These are phyloP conservation scores for Thinopyrum elongatum DNA, from an alignment of 176 grass and related monocot species.

Conservation along the genomic window DNA sequence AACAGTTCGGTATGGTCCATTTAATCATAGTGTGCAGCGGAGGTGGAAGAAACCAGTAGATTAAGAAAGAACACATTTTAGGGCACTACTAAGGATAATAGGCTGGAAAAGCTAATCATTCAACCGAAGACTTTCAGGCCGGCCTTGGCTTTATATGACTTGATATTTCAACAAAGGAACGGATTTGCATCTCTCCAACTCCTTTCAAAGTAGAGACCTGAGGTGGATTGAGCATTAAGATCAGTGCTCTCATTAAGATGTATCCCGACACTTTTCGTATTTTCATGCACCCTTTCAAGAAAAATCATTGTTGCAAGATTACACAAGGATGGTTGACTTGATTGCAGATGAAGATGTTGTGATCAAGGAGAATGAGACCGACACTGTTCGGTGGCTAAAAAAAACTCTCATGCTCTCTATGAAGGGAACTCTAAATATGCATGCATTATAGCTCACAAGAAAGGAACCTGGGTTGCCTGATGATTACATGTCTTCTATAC, in stretches of 20 bases:
- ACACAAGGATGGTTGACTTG: conserved; percentile 39
- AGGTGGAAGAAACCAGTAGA: conserved; percentile 58
- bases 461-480: conserved; percentile 44
- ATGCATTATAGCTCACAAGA: conserved; percentile 49
- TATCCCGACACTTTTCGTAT: conserved; percentile 50
- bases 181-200: conserved; percentile 51
- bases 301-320: conserved; percentile 40
- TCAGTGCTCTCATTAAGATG: conserved; percentile 44
- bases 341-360: conserved; percentile 40
- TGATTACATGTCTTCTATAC: conserved; percentile 44
- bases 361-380: conserved; percentile 27
- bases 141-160: conserved; percentile 31
- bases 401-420: conserved; percentile 53
- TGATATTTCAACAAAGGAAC: conserved; percentile 49
- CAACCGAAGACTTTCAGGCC: conserved; percentile 46
- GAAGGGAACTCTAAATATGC: conserved; percentile 34
- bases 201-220: conserved; percentile 48
- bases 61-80: conserved; percentile 49
- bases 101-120: conserved; percentile 50
- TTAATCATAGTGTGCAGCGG: conserved; percentile 20
- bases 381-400: conserved; percentile 35
- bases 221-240: conserved; percentile 44
- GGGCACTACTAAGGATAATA: conserved; percentile 51
- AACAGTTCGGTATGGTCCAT: conserved; percentile 14
- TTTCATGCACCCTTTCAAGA: conserved; percentile 44